These are phyloP conservation scores for Phytopythium vexans DNA, from an alignment of 352 stramenopile genomes.

Conservation along the genomic window DNA sequence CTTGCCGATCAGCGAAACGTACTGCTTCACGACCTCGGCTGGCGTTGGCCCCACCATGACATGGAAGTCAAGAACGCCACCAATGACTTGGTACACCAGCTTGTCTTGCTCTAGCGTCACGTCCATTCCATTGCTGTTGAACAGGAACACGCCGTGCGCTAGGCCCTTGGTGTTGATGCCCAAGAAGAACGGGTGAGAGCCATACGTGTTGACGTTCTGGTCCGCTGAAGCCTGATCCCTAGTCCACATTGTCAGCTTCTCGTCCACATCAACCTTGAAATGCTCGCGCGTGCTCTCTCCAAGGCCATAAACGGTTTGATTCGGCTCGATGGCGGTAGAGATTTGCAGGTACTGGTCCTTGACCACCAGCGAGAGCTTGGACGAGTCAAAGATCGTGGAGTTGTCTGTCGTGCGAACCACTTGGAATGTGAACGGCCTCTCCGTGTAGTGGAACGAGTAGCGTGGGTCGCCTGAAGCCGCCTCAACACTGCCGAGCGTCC, in stretches of 20 bases:
- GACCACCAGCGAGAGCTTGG: conserved; percentile 25
- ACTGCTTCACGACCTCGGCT: conserved; percentile 43
- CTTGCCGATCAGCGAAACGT: conserved; percentile 47
- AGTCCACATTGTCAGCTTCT: conserved; percentile 51
- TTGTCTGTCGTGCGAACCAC: conserved; percentile 30
- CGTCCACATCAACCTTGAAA: conserved; percentile 30
- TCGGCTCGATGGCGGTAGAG: conserved; percentile 13
- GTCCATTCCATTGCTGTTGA: conserved; percentile 72
- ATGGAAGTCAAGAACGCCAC: conserved; percentile 64
- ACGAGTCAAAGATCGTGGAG: conserved; percentile 42
- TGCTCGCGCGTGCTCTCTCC: conserved; percentile 36
- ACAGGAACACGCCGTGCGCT: conserved; percentile 48
- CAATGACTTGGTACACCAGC: conserved; percentile 53
- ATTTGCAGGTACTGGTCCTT: conserved; percentile 46
- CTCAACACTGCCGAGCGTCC: conserved; percentile 10
- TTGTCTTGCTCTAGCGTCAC: conserved; percentile 34
- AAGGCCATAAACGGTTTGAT: conserved; percentile 34
- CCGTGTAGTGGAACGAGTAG: conserved; percentile 32
- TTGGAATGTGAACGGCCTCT: conserved; percentile 37
- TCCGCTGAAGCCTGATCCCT: conserved; percentile 28
- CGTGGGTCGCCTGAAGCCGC: neutral
- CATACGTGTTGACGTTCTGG: conserved; percentile 49
- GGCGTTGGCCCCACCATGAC: conserved; percentile 46
- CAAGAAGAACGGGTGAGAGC: conserved; percentile 61
- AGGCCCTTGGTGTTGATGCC: conserved; percentile 31